Evolutionary conservation across 371 early-diverging fungal species (phyloP), one percentile per base, ranked within the genome.

Genomic region (Massospora cicadina): DNA sequence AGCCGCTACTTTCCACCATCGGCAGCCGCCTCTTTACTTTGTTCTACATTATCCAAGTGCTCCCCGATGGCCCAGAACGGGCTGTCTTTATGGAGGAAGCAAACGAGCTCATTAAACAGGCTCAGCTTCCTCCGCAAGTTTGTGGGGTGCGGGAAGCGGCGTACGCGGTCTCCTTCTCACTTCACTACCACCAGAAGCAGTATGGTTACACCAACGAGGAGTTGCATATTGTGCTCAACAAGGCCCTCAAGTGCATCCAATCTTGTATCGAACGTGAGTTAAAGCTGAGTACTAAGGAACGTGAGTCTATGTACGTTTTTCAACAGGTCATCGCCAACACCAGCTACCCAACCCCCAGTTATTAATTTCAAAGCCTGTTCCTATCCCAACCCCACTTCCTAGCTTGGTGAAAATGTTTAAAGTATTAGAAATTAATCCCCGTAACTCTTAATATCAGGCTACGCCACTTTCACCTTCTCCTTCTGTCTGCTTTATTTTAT

Each of bases 301-400:
- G 55, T 13, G 63, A 63, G n/a, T 63, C 63, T 10, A 63, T 63
- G 63, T 63, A 63, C 26, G 29, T 33, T 1, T 63, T 63, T 33
- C 63, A 63, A 43, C 17, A 26, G 28, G 63, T 29, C 27, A 63
- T 63, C 54, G 26, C 30, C 30, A 30, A 30, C 60, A 27, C 30
- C 30, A 24, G 13, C 21, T 31, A 28, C 31, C 24, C 60, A 2
- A 60, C 27, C 60, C 60, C 30, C 30, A 31, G 28, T 32, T 60
- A 7, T 31, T 60, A 7, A 27, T 60, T 21, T 27, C 25, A 27
- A 30, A 60, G 43, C 43, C 43, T 17, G 43, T 43, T 17, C 17
- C 43, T 43, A 43, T n/a, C n/a, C n/a, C n/a, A n/a, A n/a, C n/a
- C n/a, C n/a, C n/a, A n/a, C n/a, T n/a, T n/a, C n/a, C n/a, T n/a